Conservation (phyloP, 805 yeast species). For the Saccharomycopsis amapae region DNA sequence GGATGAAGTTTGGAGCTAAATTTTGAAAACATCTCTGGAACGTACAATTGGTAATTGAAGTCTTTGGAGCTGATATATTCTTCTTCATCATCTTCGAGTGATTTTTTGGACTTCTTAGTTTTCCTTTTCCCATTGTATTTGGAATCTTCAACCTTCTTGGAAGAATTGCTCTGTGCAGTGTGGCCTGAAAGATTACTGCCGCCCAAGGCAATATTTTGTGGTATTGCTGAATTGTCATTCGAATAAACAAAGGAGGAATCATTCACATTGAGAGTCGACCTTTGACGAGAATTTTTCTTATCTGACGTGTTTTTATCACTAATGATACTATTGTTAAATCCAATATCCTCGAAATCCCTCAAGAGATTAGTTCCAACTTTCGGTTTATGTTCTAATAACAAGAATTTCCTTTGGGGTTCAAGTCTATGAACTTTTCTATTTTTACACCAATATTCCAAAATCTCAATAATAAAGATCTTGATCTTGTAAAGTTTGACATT, state of each 20-base stretch:
- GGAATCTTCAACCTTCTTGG: neutral
- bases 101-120: neutral
- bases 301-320: conserved; percentile 9
- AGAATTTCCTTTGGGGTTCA: conserved; percentile 79
- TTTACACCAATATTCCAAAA: conserved; percentile 81
- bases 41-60: conserved; percentile 77
- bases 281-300: neutral
- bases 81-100: conserved; percentile 33
- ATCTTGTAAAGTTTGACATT: conserved; percentile 74
- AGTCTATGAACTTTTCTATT: conserved; percentile 83
- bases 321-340: conserved; percentile 28
- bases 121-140: conserved; percentile 4
- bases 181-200: neutral
- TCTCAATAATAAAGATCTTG: conserved; percentile 80
- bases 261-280: neutral
- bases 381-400: conserved; percentile 77
- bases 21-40: conserved; percentile 48
- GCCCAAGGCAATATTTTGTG: too few relatives aligned
- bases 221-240: neutral
- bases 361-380: conserved; percentile 41
- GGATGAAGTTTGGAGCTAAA: conserved; percentile 68
- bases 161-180: too few relatives aligned
- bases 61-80: conserved; percentile 67
- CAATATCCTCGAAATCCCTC: conserved; percentile 29
- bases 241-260: neutral